Percentiles rank a stretch among this genome's conserved stretches.
Conservation (phyloP, 1,284 basidiomycete genomes). For the Sphaerobolus stellatus region DNA sequence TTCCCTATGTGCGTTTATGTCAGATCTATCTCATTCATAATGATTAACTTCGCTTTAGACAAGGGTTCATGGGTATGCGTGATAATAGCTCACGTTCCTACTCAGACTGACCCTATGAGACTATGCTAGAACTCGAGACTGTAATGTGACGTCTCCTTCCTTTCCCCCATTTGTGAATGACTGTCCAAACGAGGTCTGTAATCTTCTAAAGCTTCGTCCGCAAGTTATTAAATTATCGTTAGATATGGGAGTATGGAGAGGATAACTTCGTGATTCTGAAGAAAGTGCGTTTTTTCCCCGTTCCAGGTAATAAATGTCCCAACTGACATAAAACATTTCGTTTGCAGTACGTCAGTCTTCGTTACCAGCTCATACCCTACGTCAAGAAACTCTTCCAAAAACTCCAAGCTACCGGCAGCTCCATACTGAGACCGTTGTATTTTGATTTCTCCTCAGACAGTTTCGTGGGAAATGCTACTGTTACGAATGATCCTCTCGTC, state of each 20-base stretch:
- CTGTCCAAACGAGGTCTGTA: slow-evolving; percentile 39
- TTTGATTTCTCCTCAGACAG: slow-evolving; percentile 40
- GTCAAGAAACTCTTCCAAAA: slow-evolving; percentile 36
- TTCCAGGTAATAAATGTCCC: background rate
- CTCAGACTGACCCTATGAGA: background rate
- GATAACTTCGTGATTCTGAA: slow-evolving; percentile 42
- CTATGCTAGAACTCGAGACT: slow-evolving; percentile 29
- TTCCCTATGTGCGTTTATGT: slow-evolving; percentile 39
- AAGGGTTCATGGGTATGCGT: slow-evolving; percentile 39
- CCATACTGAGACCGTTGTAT: slow-evolving; percentile 39
- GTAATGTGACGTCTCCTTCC: slow-evolving; percentile 28
- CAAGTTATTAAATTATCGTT: background rate
- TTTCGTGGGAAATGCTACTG: slow-evolving; percentile 30
- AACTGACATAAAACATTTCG: too few relatives aligned
- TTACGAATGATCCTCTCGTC: slow-evolving; percentile 34
- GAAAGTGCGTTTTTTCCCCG: slow-evolving; percentile 23
- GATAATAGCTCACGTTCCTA: background rate
- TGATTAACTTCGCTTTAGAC: slow-evolving; percentile 24
- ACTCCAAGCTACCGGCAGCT: slow-evolving; percentile 35
- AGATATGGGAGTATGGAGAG: slow-evolving; percentile 43
- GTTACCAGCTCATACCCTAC: slow-evolving; percentile 40
- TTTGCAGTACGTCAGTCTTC: slow-evolving; percentile 39
- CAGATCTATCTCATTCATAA: slow-evolving; percentile 1
- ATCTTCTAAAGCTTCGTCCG: background rate
- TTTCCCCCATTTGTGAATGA: slow-evolving; percentile 32